phyloP scores from a whole-genome alignment of 768 basidiomycete species.

The Pisolithus marmoratus region DNA sequence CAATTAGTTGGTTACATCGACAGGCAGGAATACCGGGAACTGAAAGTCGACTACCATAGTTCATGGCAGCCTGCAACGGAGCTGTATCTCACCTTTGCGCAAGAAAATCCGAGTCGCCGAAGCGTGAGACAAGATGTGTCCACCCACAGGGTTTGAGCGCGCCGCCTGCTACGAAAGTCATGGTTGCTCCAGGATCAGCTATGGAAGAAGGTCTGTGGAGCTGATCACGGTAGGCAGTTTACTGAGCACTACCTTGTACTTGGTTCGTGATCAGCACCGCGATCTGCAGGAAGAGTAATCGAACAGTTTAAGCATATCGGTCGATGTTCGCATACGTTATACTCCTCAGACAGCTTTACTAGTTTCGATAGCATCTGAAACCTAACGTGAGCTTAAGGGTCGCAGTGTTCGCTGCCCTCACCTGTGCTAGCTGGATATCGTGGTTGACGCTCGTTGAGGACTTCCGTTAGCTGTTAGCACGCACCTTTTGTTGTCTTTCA shows the following conservation, averaged over 20 bases:
- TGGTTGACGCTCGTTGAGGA: slow-evolving; percentile 5
- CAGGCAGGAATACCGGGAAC: not conserved
- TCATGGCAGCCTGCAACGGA: not conserved
- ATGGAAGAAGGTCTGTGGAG: slow-evolving; percentile 8
- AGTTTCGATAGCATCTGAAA: slow-evolving; percentile 84
- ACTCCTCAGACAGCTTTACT: slow-evolving; percentile 89
- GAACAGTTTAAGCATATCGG: not conserved
- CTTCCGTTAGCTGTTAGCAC: not conserved
- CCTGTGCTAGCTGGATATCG: slow-evolving; percentile 72
- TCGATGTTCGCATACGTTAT: slow-evolving; percentile 49
- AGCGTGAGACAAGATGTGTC: slow-evolving; percentile 81
- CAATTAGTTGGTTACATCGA: not conserved
- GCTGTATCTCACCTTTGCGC: slow-evolving; percentile 60
- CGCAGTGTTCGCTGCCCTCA: slow-evolving; percentile 20
- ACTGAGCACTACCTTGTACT: slow-evolving; percentile 61
- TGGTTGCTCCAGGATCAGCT: slow-evolving; percentile 94
- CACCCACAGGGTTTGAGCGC: slow-evolving; percentile 88
- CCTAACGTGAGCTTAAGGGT: not conserved
- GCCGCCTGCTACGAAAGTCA: slow-evolving; percentile 93
- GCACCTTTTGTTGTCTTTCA: slow-evolving; percentile 87
- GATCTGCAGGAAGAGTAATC: slow-evolving; percentile 42
- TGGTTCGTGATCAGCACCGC: slow-evolving; percentile 89
- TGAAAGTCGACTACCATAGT: not conserved
- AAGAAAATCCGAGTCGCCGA: slow-evolving; percentile 85
- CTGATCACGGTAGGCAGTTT: not conserved